Percentiles rank a stretch among this genome's conserved stretches.
These are phyloP conservation scores for Mycena polygramma DNA, from an alignment of 768 basidiomycete species.

Conservation along the genomic window DNA sequence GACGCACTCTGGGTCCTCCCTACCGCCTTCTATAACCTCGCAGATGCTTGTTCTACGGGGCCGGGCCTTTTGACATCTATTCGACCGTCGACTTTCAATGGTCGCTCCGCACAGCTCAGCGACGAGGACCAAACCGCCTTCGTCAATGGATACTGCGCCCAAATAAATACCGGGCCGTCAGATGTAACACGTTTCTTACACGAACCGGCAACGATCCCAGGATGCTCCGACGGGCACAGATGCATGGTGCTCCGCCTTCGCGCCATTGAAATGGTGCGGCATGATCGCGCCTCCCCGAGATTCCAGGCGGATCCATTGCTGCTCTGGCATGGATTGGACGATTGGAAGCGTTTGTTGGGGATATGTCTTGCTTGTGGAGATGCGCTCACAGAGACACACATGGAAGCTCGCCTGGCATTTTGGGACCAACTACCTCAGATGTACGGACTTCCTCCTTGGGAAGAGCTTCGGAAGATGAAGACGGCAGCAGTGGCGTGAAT, in stretches of 20 bases:
- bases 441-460: conserved; percentile 6
- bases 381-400: conserved; percentile 1
- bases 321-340: neutral
- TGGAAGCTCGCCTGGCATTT: neutral
- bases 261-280: no score
- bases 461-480: conserved; percentile 1
- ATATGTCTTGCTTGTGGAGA: neutral
- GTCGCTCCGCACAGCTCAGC: neutral
- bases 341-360: neutral
- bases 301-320: neutral
- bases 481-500: neutral
- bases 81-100: neutral
- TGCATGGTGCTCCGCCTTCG: no score
- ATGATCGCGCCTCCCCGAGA: no score
- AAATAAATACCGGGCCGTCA: no score
- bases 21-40: conserved; percentile 18
- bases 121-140: neutral
- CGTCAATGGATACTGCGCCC: no score
- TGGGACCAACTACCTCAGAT: conserved; percentile 20
- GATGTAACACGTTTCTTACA: no score
- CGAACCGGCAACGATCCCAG: no score
- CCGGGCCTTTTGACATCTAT: neutral
- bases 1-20: conserved; percentile 24
- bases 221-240: no score
- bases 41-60: neutral